Percentiles rank a stretch among this genome's conserved stretches.
Evolutionary conservation across 2,329 filamentous ascomycete genomes (phyloP).

Genomic region (Neofusicoccum umdonicola): DNA sequence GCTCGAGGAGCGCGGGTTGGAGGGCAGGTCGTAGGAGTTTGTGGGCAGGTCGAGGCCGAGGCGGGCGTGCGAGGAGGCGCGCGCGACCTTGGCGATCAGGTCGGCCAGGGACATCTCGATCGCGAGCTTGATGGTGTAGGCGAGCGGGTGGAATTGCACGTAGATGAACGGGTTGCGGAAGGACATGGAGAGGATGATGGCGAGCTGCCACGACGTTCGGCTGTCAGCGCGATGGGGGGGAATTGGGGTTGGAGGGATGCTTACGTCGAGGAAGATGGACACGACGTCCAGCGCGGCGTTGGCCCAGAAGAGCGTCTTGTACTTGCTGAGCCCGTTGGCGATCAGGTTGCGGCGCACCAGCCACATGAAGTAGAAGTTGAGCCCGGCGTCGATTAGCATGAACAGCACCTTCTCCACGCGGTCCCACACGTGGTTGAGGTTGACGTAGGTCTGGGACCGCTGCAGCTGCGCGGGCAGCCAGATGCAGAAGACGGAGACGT

Average conservation of each 20-base stretch:
- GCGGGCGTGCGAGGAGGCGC: slow-evolving; percentile 14
- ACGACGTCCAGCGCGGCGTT: slow-evolving; percentile 28
- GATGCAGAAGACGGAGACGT: slow-evolving; percentile 30
- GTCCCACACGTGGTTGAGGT: slow-evolving; percentile 48
- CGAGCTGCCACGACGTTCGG: slow-evolving; percentile 20
- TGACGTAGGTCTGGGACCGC: slow-evolving; percentile 24
- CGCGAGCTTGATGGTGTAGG: slow-evolving; percentile 31
- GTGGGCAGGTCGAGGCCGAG: too few species aligned
- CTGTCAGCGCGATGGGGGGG: neutral
- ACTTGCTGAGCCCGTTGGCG: slow-evolving; percentile 28
- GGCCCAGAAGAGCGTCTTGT: slow-evolving; percentile 27
- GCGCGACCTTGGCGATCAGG: slow-evolving; percentile 38
- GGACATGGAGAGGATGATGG: slow-evolving; percentile 42
- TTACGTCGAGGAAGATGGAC: slow-evolving; percentile 27
- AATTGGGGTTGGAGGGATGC: neutral
- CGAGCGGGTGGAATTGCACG: slow-evolving; percentile 43
- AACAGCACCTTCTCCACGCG: slow-evolving; percentile 35
- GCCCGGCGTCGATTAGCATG: slow-evolving; percentile 25
- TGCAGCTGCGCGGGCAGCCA: slow-evolving; percentile 32
- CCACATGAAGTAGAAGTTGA: slow-evolving; percentile 31
- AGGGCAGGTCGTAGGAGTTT: neutral
- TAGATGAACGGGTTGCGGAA: slow-evolving; percentile 30
- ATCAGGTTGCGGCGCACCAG: slow-evolving; percentile 28
- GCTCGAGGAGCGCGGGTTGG: neutral
- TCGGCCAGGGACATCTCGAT: slow-evolving; percentile 43